Evolutionary conservation across 352 stramenopile species (phyloP), one percentile per base, ranked within the genome.

Genomic region (Phytophthora pinifolia): DNA sequence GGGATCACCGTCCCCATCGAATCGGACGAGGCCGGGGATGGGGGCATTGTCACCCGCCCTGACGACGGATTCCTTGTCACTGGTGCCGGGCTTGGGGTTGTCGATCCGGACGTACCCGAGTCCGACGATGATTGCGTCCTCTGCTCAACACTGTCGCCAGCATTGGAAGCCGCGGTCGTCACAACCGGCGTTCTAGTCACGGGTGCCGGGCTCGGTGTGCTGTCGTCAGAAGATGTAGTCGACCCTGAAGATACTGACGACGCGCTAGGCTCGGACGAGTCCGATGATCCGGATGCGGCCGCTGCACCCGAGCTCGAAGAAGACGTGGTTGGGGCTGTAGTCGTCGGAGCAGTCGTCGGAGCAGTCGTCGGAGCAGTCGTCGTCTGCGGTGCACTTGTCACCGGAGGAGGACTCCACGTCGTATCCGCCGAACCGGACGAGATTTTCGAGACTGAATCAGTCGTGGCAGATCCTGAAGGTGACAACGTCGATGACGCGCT

Each of bases 1-100:
- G 67, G 59, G 29, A 54, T 60, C 22, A 76, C 67, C 12, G 65
- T 76, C 15, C 59, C 67, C 48, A 76, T 46, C 10, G 59, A 68
- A 18, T 65, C 59, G 14, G 54, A 36, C 18, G 48, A 65, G 33
- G 43, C 47, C 18, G 41, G 12, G 47, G 49, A 72, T 17, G 59
- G 22, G 29, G 58, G 52, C 53, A 62, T 68, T 22, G 38, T 59
- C 34, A 60, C 30, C 32, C 18, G 46, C 22, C 35, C 41, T 17
- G 39, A 51, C 22, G 30, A 49, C 14, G 63, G 63, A 0, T 36
- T 42, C 20, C 59, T 58, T 18, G 59, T 70, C 18, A 66, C 33
- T 10, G 56, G 58, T 47, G 51, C 58, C 25, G 51, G 58, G 12
- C 62, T 67, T 17, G 58, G 62, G 9, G 52, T 61, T 18, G 42